phyloP scores from a whole-genome alignment of 371 early-diverging fungal genomes.

The Apophysomyces trapeziformis region DNA sequence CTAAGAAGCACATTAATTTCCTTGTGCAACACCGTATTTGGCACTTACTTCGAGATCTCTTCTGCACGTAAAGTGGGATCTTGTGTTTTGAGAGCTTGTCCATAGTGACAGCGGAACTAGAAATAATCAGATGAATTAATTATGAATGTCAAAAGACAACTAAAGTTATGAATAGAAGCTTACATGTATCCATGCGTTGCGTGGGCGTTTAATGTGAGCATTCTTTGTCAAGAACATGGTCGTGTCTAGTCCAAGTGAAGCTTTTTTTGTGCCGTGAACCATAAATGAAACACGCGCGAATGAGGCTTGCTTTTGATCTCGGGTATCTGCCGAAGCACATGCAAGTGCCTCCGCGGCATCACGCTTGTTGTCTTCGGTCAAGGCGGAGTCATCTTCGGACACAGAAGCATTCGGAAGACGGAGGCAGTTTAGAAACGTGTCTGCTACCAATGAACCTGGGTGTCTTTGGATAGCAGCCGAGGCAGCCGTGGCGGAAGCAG shows the following conservation, averaged over 20 bases:
- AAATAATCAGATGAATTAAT: background rate
- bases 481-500: slow-evolving; percentile 34
- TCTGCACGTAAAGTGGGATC: slow-evolving; percentile 42
- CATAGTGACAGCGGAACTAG: slow-evolving; percentile 43
- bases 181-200: slow-evolving; percentile 46
- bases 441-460: slow-evolving; percentile 41
- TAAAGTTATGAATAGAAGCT: background rate
- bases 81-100: slow-evolving; percentile 34
- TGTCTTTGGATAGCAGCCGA: slow-evolving; percentile 32
- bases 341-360: slow-evolving; percentile 12
- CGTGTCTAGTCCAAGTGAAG: slow-evolving; percentile 16
- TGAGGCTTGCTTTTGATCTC: slow-evolving; percentile 10
- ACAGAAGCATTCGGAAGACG: slow-evolving; percentile 16
- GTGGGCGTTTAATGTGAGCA: slow-evolving; percentile 42
- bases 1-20: slow-evolving; percentile 12
- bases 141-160: background rate
- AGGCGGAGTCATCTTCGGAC: slow-evolving; percentile 11
- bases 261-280: slow-evolving; percentile 10
- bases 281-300: slow-evolving; percentile 15
- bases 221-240: slow-evolving; percentile 38
- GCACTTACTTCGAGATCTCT: slow-evolving; percentile 41
- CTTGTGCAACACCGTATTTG: slow-evolving; percentile 3
- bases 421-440: slow-evolving; percentile 33
- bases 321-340: slow-evolving; percentile 11
- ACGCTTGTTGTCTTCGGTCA: slow-evolving; percentile 11